phyloP scores from a whole-genome alignment of 768 basidiomycete genomes.

The Leucosporidium yakuticum region DNA sequence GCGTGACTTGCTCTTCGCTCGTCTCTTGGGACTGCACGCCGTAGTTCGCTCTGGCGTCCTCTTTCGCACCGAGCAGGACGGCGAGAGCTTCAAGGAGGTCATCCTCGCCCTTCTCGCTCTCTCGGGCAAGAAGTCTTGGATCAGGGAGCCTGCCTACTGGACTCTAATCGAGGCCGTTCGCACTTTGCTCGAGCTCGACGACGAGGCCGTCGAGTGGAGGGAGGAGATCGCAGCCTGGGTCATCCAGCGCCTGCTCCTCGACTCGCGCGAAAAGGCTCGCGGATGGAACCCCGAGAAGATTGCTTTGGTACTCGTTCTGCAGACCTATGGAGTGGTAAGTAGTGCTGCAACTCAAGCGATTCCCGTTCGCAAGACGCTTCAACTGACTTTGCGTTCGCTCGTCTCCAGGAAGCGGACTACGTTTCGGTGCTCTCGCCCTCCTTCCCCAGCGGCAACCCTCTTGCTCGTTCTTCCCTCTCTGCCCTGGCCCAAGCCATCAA shows the following conservation, averaged over 20 bases:
- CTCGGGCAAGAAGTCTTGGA: constrained; percentile 80
- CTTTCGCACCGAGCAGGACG: constrained; percentile 50
- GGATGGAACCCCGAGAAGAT: constrained; percentile 85
- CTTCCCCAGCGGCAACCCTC: constrained; percentile 63
- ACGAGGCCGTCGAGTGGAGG: constrained; percentile 49
- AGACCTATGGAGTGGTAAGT: constrained; percentile 43
- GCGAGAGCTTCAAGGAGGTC: constrained; percentile 56
- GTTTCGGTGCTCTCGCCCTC: constrained; percentile 57
- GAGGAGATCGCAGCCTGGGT: constrained; percentile 49
- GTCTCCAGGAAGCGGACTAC: constrained; percentile 56
- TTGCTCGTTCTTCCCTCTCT: constrained; percentile 65
- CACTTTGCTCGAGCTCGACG: constrained; percentile 8
- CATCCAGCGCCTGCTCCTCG: constrained; percentile 39
- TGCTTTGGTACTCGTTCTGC: constrained; percentile 67
- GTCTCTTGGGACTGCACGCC: constrained; percentile 80
- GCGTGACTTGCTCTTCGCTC: constrained; percentile 84
- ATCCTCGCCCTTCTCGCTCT: constrained; percentile 59
- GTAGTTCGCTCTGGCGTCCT: constrained; percentile 79
- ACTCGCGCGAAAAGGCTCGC: constrained; percentile 46
- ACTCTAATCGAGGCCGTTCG: constrained; percentile 23
- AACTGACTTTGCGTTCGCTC: not conserved
- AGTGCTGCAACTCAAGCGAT: not conserved
- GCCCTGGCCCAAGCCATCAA: constrained; percentile 71
- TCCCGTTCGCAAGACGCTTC: not conserved
- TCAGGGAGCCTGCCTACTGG: constrained; percentile 54